Evolutionary conservation across 2,329 filamentous ascomycete genomes (phyloP).

Genomic region (Botrytis paeoniae): DNA sequence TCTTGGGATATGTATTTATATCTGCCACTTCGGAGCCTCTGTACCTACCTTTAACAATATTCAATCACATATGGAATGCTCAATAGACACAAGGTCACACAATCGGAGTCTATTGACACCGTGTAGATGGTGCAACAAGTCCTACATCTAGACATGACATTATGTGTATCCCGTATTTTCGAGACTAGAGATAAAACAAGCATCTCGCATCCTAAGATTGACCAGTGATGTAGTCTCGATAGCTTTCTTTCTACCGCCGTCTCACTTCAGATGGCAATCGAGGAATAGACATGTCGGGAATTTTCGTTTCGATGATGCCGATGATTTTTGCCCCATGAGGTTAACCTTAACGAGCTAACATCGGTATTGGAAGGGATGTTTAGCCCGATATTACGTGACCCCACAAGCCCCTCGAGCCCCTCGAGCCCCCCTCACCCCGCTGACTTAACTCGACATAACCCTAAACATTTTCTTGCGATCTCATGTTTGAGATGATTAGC

Average conservation of each 20-base stretch:
- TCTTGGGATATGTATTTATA: background rate
- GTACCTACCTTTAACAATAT: background rate
- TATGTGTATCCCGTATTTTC: background rate
- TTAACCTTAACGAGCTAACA: background rate
- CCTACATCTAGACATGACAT: background rate
- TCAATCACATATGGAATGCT: background rate
- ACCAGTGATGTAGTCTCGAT: background rate
- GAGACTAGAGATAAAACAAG: background rate
- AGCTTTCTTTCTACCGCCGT: too few relatives aligned
- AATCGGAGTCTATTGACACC: background rate
- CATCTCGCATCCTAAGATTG: background rate
- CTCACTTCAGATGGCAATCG: conserved; percentile 7
- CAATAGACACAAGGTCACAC: background rate
- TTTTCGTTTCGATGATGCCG: background rate
- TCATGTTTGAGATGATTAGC: background rate
- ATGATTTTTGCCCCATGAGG: background rate
- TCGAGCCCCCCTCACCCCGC: too few relatives aligned
- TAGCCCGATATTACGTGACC: background rate
- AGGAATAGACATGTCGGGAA: background rate
- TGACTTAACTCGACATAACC: background rate
- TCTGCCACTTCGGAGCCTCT: background rate
- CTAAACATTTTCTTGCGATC: background rate
- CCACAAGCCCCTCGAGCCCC: background rate
- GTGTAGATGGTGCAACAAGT: background rate
- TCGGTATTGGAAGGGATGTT: background rate